phyloP scores from a whole-genome alignment of 495 filamentous ascomycete genomes.

The Aspergillus sclerotioniger region DNA sequence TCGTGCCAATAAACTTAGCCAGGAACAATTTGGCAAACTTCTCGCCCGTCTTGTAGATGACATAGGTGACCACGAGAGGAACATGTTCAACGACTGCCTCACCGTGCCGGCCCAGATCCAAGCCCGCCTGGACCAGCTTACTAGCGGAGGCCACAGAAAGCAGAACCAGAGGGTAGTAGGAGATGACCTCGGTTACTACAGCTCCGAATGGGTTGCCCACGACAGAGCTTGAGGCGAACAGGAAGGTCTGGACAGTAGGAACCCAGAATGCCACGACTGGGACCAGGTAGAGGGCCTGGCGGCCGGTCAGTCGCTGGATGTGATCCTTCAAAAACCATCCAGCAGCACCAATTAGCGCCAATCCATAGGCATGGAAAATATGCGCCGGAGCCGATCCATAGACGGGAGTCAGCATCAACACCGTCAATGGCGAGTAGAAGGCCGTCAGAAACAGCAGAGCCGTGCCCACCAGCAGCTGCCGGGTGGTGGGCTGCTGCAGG shows the following conservation, averaged over 20 bases:
- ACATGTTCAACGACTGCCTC: slow-evolving; percentile 53
- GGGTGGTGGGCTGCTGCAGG: slow-evolving; percentile 29
- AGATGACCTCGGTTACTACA: slow-evolving; percentile 66
- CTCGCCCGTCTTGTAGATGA: slow-evolving; percentile 61
- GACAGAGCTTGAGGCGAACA: slow-evolving; percentile 60
- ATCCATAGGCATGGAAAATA: slow-evolving; percentile 65
- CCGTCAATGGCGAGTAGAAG: slow-evolving; percentile 69
- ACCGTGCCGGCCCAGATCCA: slow-evolving; percentile 56
- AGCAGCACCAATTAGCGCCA: slow-evolving; percentile 58
- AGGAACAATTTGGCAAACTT: slow-evolving; percentile 48
- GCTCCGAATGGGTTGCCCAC: slow-evolving; percentile 72
- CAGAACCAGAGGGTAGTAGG: slow-evolving; percentile 70
- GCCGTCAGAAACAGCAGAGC: slow-evolving; percentile 66
- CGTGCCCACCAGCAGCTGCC: slow-evolving; percentile 32
- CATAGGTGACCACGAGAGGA: slow-evolving; percentile 60
- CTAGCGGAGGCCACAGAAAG: slow-evolving; percentile 65
- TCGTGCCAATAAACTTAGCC: slow-evolving; percentile 56
- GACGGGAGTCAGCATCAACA: slow-evolving; percentile 73
- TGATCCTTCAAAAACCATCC: slow-evolving; percentile 60
- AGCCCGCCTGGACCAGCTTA: slow-evolving; percentile 55
- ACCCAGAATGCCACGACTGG: slow-evolving; percentile 72
- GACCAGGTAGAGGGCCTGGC: slow-evolving; percentile 46
- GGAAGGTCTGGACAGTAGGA: slow-evolving; percentile 65
- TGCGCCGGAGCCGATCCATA: slow-evolving; percentile 78
- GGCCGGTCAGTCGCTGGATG: slow-evolving; percentile 40